Conservation (phyloP, 2,329 filamentous ascomycete genomes). For the Sporothrix brunneoviolacea region DNA sequence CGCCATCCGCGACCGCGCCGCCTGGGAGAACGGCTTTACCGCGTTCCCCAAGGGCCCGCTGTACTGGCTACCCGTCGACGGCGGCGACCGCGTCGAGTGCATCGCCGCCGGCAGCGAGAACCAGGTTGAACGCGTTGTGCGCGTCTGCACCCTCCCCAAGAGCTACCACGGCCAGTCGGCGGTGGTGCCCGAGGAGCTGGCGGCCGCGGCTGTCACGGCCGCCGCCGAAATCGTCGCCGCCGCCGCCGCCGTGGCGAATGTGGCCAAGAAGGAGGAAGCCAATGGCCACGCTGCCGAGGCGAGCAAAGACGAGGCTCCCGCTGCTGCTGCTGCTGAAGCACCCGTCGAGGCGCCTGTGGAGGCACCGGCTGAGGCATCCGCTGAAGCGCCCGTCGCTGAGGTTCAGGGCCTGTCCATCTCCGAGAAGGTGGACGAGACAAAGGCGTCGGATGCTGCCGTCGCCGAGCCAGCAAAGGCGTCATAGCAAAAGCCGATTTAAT, state of each 20-base stretch:
- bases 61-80: conserved; percentile 47
- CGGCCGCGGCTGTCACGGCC: background rate
- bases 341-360: background rate
- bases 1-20: conserved; percentile 40
- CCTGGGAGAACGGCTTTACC: conserved; percentile 47
- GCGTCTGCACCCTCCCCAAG: conserved; percentile 46
- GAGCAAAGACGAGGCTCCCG: background rate
- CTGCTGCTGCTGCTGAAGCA: background rate
- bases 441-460: background rate
- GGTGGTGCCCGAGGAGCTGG: conserved; percentile 10
- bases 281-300: background rate
- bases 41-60: conserved; percentile 51
- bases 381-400: background rate
- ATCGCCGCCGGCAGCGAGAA: conserved; percentile 44
- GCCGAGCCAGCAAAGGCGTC: background rate
- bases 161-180: conserved; percentile 24
- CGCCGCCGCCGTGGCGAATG: background rate
- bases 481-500: background rate
- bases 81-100: conserved; percentile 43
- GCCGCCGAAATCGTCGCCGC: conserved; percentile 12
- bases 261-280: background rate
- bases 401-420: conserved; percentile 12
- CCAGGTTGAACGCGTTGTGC: conserved; percentile 38
- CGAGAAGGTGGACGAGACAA: conserved; percentile 10
- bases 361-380: no score